Evolutionary conservation across 352 stramenopile genomes (phyloP).

Genomic region (Pythium sukuiense): DNA sequence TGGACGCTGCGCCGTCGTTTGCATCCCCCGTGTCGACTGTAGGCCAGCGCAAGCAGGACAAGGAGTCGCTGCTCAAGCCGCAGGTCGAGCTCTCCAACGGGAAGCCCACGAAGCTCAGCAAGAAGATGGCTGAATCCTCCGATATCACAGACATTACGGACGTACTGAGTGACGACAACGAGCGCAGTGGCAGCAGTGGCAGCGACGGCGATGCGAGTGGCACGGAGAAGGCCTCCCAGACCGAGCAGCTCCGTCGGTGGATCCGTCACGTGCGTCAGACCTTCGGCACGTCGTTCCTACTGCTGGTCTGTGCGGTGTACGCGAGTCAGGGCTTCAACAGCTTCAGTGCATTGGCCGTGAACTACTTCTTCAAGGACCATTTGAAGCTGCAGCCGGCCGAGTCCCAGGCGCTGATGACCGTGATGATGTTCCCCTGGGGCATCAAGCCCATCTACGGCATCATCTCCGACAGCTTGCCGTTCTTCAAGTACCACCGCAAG

Average conservation of each 20-base stretch:
- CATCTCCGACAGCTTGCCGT: slow-evolving; percentile 92
- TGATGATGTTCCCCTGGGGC: slow-evolving; percentile 95
- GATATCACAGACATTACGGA: slow-evolving; percentile 13
- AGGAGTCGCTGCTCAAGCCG: slow-evolving; percentile 22
- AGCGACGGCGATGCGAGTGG: slow-evolving; percentile 1
- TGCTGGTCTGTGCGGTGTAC: slow-evolving; percentile 87
- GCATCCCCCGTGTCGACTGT: slow-evolving; percentile 5
- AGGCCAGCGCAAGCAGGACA: slow-evolving; percentile 10
- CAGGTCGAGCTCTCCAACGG: slow-evolving; percentile 10
- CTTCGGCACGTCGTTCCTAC: slow-evolving; percentile 69
- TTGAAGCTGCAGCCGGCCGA: slow-evolving; percentile 93
- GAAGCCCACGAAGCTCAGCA: slow-evolving; percentile 9
- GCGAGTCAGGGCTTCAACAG: slow-evolving; percentile 94
- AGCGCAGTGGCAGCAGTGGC: neutral
- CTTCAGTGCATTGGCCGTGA: slow-evolving; percentile 91
- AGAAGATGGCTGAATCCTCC: slow-evolving; percentile 10
- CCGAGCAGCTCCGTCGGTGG: slow-evolving; percentile 54
- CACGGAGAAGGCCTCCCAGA: slow-evolving; percentile 21
- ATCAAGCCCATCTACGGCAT: slow-evolving; percentile 97
- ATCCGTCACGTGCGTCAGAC: slow-evolving; percentile 49
- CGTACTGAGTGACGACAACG: slow-evolving; percentile 17
- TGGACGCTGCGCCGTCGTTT: neutral
- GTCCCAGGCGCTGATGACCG: slow-evolving; percentile 90
- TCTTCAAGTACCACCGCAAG: slow-evolving; percentile 94
- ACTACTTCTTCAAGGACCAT: slow-evolving; percentile 98